These are phyloP conservation scores for Sugiyamaella mastotermitis DNA, from an alignment of 805 yeast genomes.

Conservation along the genomic window DNA sequence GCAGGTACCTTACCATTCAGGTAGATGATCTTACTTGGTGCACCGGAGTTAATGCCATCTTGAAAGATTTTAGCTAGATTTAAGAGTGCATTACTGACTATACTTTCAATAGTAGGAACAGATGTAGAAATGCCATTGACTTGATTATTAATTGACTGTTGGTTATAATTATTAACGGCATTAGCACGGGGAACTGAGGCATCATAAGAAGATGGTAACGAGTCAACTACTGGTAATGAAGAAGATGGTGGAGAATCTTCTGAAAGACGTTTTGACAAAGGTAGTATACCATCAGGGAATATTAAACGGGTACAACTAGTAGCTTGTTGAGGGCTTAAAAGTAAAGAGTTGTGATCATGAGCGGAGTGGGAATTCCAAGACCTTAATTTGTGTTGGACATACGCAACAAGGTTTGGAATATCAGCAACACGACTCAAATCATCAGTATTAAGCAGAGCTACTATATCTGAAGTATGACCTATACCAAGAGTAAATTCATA, in stretches of 20 bases:
- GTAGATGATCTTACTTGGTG: slow-evolving; percentile 17
- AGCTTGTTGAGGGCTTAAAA: slow-evolving; percentile 7
- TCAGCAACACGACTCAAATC: background rate
- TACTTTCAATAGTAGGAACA: slow-evolving; percentile 16
- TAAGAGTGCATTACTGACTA: slow-evolving; percentile 27
- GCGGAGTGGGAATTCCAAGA: slow-evolving; percentile 2
- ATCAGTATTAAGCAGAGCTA: background rate
- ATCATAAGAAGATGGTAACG: slow-evolving; percentile 1
- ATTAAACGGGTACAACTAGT: slow-evolving; percentile 1
- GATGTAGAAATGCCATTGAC: slow-evolving; percentile 1
- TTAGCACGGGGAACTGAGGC: too few relatives aligned
- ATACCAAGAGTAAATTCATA: slow-evolving; percentile 7
- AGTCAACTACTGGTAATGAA: slow-evolving; percentile 3
- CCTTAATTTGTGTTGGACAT: background rate
- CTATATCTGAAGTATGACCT: slow-evolving; percentile 10
- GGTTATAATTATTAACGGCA: too few relatives aligned
- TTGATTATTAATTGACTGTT: background rate
- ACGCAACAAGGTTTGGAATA: slow-evolving; percentile 8
- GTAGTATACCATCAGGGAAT: slow-evolving; percentile 6
- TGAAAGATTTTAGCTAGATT: slow-evolving; percentile 30
- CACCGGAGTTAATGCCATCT: slow-evolving; percentile 28
- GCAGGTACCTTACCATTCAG: slow-evolving; percentile 25
- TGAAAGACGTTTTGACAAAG: background rate
- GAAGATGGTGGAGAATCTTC: background rate
- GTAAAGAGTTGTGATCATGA: slow-evolving; percentile 4